Conservation (phyloP, 1,139 yeast genomes). For the Zygosaccharomyces sapae region DNA sequence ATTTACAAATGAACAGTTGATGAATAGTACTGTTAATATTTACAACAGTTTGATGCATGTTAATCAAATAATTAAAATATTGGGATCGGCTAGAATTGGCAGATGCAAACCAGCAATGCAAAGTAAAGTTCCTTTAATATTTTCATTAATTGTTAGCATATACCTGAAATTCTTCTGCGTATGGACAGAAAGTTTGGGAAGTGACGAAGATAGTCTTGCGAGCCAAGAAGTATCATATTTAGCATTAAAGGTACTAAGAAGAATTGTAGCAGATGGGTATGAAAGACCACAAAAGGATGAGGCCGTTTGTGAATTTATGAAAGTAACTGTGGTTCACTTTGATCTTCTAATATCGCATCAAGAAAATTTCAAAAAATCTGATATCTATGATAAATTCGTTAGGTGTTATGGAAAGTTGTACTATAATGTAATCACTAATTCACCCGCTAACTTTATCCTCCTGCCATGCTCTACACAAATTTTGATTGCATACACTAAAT, state of each 20-base stretch:
- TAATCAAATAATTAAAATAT: conserved; percentile 70
- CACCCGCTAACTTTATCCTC: conserved; percentile 68
- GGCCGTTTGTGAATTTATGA: conserved; percentile 55
- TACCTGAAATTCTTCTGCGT: conserved; percentile 57
- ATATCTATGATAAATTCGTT: conserved; percentile 63
- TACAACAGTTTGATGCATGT: conserved; percentile 62
- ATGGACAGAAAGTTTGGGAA: conserved; percentile 47
- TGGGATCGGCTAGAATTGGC: conserved; percentile 77
- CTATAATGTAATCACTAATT: conserved; percentile 41
- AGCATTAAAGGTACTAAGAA: conserved; percentile 67
- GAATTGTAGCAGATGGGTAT: conserved; percentile 73
- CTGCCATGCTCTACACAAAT: conserved; percentile 64
- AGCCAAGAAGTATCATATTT: conserved; percentile 67
- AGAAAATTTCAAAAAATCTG: conserved; percentile 47
- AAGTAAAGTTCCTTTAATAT: conserved; percentile 57
- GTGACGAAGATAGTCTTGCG: conserved; percentile 31
- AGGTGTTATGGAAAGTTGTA: conserved; percentile 75
- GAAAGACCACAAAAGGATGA: conserved; percentile 61
- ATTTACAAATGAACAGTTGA: conserved; percentile 41
- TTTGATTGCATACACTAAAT: conserved; percentile 51
- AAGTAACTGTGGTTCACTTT: conserved; percentile 55
- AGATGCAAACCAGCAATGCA: conserved; percentile 77
- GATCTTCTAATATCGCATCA: conserved; percentile 53
- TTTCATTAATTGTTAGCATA: conserved; percentile 54
- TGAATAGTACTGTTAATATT: conserved; percentile 48